Evolutionary conservation across 805 yeast species (phyloP).

Genomic region (Metschnikowia similis): DNA sequence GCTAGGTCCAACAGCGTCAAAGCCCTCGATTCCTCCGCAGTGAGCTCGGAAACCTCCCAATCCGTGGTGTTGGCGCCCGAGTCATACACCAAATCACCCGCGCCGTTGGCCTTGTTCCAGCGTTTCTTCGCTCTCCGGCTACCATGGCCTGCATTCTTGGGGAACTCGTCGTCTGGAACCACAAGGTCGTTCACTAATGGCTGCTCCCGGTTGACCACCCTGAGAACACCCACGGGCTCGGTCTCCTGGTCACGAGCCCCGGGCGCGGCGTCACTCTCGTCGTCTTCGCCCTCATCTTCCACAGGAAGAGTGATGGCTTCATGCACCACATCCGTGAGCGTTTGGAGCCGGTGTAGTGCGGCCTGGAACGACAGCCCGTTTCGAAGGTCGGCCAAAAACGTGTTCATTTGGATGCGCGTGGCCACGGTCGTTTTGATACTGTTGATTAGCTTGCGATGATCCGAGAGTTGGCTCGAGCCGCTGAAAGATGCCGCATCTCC

Average conservation of each 20-base stretch:
- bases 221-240: constrained; percentile 54
- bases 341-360: constrained; percentile 52
- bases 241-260: constrained; percentile 23
- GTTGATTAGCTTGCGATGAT: constrained; percentile 13
- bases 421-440: constrained; percentile 37
- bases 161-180: constrained; percentile 39
- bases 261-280: constrained; percentile 29
- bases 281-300: constrained; percentile 37
- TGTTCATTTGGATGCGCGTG: constrained; percentile 40
- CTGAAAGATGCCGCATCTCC: not conserved
- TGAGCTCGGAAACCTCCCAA: constrained; percentile 31
- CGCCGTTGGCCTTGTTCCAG: constrained; percentile 7
- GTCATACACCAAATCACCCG: constrained; percentile 9
- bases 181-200: constrained; percentile 52
- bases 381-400: constrained; percentile 35
- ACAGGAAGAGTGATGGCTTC: constrained; percentile 47
- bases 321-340: constrained; percentile 41
- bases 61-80: constrained; percentile 14
- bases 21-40: constrained; percentile 30
- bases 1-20: constrained; percentile 34
- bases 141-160: not conserved
- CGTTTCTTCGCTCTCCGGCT: constrained; percentile 5
- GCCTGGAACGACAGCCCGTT: constrained; percentile 47
- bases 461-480: constrained; percentile 10
- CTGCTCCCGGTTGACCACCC: constrained; percentile 43